Percentiles rank a stretch among this genome's conserved stretches.
Conservation (phyloP, 2,329 filamentous ascomycete species). For the Talaromyces sp. region DNA sequence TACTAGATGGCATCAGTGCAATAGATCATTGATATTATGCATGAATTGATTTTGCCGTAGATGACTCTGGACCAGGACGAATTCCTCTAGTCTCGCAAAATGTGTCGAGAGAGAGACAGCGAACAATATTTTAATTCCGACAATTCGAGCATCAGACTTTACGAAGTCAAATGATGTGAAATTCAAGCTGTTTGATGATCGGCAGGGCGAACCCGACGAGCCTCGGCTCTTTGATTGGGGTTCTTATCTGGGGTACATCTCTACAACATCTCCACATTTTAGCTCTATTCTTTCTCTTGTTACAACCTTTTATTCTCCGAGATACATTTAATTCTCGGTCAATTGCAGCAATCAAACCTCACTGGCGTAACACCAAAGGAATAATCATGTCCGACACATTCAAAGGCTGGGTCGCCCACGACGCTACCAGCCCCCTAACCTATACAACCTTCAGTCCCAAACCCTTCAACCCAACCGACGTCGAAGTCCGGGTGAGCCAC, state of each 20-base stretch:
- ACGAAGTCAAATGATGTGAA: neutral
- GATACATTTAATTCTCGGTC: too few species aligned
- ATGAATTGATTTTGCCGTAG: neutral
- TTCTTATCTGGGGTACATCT: neutral
- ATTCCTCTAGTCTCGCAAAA: neutral
- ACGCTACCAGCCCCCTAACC: constrained; percentile 31
- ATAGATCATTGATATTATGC: neutral
- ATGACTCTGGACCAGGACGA: neutral
- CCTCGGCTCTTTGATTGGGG: constrained; percentile 3
- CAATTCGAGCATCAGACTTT: neutral
- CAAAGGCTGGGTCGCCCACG: constrained; percentile 40
- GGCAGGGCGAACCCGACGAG: neutral
- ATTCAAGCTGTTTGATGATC: neutral
- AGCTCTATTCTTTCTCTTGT: neutral
- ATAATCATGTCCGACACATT: constrained; percentile 24
- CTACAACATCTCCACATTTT: neutral
- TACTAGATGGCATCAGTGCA: neutral
- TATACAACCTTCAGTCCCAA: constrained; percentile 40
- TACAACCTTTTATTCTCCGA: neutral
- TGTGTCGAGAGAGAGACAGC: neutral
- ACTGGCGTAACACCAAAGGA: neutral
- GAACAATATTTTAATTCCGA: neutral
- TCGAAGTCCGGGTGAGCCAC: constrained; percentile 64
- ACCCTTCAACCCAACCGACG: constrained; percentile 56
- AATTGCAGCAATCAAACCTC: neutral